These are phyloP conservation scores for Zea luxurians DNA, from an alignment of 176 grass and related monocot genomes.

Conservation along the genomic window DNA sequence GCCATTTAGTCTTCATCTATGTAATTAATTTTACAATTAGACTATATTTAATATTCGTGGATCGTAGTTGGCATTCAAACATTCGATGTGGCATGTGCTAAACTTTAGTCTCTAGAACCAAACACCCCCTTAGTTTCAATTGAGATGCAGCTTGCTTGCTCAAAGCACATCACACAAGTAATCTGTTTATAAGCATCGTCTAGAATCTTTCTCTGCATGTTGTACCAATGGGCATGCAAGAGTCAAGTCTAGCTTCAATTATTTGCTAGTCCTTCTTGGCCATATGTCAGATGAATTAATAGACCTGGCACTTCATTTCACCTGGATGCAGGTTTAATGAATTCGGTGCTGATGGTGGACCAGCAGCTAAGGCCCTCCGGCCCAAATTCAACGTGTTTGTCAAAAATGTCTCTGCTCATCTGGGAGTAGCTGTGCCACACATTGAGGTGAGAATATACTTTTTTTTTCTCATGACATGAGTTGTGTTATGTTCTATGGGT, in stretches of 20 bases:
- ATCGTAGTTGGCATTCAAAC: too few relatives aligned
- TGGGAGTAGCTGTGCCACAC: slow-evolving; percentile 68
- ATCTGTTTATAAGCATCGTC: background rate
- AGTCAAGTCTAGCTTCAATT: background rate
- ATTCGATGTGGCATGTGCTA: too few relatives aligned
- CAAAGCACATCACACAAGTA: background rate
- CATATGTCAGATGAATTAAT: background rate
- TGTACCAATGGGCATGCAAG: background rate
- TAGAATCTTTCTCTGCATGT: background rate
- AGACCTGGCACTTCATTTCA: background rate
- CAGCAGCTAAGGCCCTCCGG: slow-evolving; percentile 70
- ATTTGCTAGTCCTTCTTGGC: background rate
- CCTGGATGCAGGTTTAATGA: slow-evolving; percentile 62
- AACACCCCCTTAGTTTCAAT: background rate
- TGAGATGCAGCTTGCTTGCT: background rate
- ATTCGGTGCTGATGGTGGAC: slow-evolving; percentile 81
- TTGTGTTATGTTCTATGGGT: slow-evolving; percentile 2
- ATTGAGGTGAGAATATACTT: slow-evolving; percentile 53
- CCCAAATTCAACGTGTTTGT: slow-evolving; percentile 69
- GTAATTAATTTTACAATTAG: too few relatives aligned
- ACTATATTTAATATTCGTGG: too few relatives aligned
- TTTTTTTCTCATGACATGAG: background rate
- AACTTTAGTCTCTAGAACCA: too few relatives aligned
- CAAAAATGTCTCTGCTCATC: slow-evolving; percentile 56
- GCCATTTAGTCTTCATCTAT: too few relatives aligned